A percentile compares a stretch with the other conserved stretches of the same genome.
These are phyloP conservation scores for Trichosanthes cucumerina DNA, from an alignment of 306 rosid genomes.

Conservation along the genomic window DNA sequence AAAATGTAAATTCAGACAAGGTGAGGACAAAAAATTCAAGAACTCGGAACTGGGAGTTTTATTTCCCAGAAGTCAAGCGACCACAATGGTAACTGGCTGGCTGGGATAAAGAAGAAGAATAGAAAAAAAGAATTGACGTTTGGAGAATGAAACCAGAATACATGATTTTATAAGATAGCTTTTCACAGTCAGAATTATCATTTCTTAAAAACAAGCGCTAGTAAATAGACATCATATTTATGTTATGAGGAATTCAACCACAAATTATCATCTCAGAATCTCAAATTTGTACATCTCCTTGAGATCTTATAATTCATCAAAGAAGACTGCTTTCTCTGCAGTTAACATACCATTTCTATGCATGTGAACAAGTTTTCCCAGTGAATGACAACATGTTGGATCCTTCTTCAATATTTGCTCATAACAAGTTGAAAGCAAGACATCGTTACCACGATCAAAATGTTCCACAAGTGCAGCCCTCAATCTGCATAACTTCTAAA, in stretches of 20 bases:
- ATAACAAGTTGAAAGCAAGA: slow-evolving; percentile 24
- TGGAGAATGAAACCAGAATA: not conserved
- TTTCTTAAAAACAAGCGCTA: not conserved
- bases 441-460: slow-evolving; percentile 35
- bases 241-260: not conserved
- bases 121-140: not conserved
- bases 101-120: not conserved
- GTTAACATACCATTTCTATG: slow-evolving; percentile 49
- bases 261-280: not conserved
- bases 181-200: not conserved
- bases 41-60: not conserved
- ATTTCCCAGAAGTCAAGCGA: not conserved
- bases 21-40: not conserved
- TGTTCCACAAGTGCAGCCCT: slow-evolving; percentile 46
- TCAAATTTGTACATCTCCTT: not conserved
- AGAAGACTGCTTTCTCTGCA: not conserved
- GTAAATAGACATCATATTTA: too few species aligned
- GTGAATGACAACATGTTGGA: slow-evolving; percentile 50
- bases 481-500: slow-evolving; percentile 34
- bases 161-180: not conserved
- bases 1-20: not conserved
- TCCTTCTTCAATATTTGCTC: slow-evolving; percentile 69
- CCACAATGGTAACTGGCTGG: not conserved
- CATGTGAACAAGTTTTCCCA: slow-evolving; percentile 60
- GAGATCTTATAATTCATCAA: not conserved